phyloP scores from a whole-genome alignment of 164 flowering plant genomes.

The Santalum album region DNA sequence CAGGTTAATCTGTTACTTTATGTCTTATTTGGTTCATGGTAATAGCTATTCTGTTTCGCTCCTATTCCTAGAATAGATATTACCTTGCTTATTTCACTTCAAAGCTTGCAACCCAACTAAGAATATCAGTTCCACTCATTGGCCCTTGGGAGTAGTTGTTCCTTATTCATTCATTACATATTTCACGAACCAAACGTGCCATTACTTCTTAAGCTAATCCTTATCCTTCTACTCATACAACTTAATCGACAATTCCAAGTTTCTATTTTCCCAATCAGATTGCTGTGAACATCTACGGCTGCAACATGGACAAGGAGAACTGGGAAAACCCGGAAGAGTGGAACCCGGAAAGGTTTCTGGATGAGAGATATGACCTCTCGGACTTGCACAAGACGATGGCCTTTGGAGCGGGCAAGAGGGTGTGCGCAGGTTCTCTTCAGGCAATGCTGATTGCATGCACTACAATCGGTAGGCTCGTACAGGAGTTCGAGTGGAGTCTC shows the following conservation, averaged over 20 bases:
- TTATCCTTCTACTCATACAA: too few species aligned
- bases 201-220: too few species aligned
- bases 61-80: too few species aligned
- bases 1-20: constrained; percentile 32
- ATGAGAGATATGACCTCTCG: constrained; percentile 35
- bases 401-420: constrained; percentile 92
- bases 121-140: too few species aligned
- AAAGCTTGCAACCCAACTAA: too few species aligned
- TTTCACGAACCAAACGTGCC: too few species aligned
- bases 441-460: constrained; percentile 62
- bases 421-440: constrained; percentile 80
- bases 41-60: too few species aligned
- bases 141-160: too few species aligned
- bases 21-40: not conserved
- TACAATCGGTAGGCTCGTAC: constrained; percentile 65
- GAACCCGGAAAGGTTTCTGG: constrained; percentile 80
- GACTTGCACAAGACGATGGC: constrained; percentile 92
- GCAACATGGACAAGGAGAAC: constrained; percentile 75
- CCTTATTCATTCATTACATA: too few species aligned
- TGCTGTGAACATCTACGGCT: constrained; percentile 78
- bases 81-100: too few species aligned
- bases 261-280: constrained; percentile 33
- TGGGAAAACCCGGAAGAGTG: constrained; percentile 76
- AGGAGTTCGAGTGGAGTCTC: constrained; percentile 77
- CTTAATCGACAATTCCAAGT: too few species aligned